Evolutionary conservation across 2,329 filamentous ascomycete genomes (phyloP).

Genomic region (Cordyceps farinosa): DNA sequence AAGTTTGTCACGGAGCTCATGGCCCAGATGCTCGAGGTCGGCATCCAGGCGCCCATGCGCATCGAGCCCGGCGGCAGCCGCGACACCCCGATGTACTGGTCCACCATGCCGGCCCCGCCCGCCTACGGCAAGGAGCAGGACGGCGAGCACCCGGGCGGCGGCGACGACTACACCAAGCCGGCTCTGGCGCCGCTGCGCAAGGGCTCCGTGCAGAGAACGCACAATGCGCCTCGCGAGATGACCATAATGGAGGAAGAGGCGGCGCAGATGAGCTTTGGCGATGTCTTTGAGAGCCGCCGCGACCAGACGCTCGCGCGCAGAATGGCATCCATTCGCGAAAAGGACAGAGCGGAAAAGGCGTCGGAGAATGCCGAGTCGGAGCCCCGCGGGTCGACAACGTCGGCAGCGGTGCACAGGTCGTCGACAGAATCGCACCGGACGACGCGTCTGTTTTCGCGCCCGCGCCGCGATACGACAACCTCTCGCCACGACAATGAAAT

Average conservation of each 20-base stretch:
- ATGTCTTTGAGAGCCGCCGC: conserved; percentile 44
- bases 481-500: conserved; percentile 13
- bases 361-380: conserved; percentile 10
- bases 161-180: conserved; percentile 17
- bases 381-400: conserved; percentile 15
- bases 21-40: conserved; percentile 75
- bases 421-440: conserved; percentile 17
- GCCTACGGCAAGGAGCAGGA: conserved; percentile 31
- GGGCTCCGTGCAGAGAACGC: conserved; percentile 10
- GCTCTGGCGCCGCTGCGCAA: conserved; percentile 16
- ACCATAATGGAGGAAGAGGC: conserved; percentile 28
- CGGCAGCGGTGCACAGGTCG: conserved; percentile 5
- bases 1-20: conserved; percentile 92
- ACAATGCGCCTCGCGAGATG: conserved; percentile 20
- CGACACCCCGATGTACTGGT: conserved; percentile 61
- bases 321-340: conserved; percentile 37
- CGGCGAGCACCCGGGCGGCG: conserved; percentile 19
- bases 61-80: conserved; percentile 64
- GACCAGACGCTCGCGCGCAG: conserved; percentile 34
- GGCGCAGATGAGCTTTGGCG: conserved; percentile 39
- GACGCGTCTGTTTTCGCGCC: conserved; percentile 7
- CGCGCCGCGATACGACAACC: conserved; percentile 7
- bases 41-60: conserved; percentile 72
- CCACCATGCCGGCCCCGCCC: conserved; percentile 34
- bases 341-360: conserved; percentile 29